Evolutionary conservation across 495 filamentous ascomycete species (phyloP), one percentile per base, ranked within the genome.

Genomic region (Aspergillus homomorphus): DNA sequence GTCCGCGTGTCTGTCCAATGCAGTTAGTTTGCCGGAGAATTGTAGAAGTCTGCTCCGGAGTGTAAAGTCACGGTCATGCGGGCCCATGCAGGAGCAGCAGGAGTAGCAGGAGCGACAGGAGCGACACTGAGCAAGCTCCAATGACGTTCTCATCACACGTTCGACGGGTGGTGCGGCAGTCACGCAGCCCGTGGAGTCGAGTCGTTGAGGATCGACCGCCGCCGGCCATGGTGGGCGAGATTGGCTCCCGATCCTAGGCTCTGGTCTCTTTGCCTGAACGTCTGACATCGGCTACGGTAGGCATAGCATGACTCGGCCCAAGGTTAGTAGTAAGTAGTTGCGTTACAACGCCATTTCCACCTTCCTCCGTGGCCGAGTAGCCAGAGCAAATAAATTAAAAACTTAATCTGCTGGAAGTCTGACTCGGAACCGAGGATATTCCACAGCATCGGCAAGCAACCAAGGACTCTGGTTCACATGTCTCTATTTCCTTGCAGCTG

Each of bases 301-400:
- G 15, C 48, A 51, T 51, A 28, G n/a, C 48, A 51, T 51, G 48
- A 51, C 24, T 51, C 48, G 48, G 48, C 48, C 12, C 24, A 18
- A 6, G 33, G 33, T 2, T 38, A 38, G 33, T n/a, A n/a, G n/a
- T n/a, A n/a, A n/a, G n/a, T n/a, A n/a, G n/a, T n/a, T n/a, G n/a
- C n/a, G n/a, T 12, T 12, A 38, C 33, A 38, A 38, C 33, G 33
- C 33, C 10, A 12, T 38, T 12, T 9, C 26, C 3, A 28, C 4
- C 9, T 5, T 12, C 15, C 33, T 2, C 4, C n/a, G n/a, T n/a
- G n/a, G n/a, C 8, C 33, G 10, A 38, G 7, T 23, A 51, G 24
- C n/a, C 20, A 26, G 26, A 21, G 48, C 48, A 51, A 18, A 30
- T 51, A 30, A n/a, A 51, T 51, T 30, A 51, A 51, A 18, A n/a